Conservation (phyloP, 1,139 yeast genomes). For the Kluyveromyces sp. region DNA sequence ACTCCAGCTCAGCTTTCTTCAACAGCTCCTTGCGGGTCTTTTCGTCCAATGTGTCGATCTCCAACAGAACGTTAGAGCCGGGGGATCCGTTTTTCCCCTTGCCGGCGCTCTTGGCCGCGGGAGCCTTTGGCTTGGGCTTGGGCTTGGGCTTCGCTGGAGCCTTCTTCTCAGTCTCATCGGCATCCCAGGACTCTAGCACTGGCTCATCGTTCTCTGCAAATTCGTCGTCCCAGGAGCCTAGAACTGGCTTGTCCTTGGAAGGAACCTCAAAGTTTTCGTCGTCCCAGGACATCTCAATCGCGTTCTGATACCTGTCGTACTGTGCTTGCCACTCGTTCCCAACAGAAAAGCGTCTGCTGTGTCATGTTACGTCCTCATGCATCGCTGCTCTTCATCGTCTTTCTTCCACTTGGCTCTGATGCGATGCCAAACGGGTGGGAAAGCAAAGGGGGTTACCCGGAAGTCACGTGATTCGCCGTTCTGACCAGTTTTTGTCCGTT, state of each 20-base stretch:
- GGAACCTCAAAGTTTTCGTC: constrained; percentile 87
- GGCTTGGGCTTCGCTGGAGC: constrained; percentile 34
- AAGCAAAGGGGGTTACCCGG: background rate
- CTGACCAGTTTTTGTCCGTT: too few relatives aligned
- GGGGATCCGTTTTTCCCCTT: constrained; percentile 17
- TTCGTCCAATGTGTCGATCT: constrained; percentile 59
- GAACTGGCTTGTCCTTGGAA: constrained; percentile 41
- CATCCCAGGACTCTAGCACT: constrained; percentile 84
- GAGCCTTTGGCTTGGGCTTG: constrained; percentile 38
- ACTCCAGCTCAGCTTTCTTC: constrained; percentile 69
- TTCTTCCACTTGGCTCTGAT: too few relatives aligned
- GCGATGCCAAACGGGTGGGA: too few relatives aligned
- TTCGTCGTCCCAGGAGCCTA: constrained; percentile 81
- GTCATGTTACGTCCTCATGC: too few relatives aligned
- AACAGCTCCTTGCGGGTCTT: constrained; percentile 64
- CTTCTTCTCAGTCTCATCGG: constrained; percentile 45
- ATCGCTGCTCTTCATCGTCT: too few relatives aligned
- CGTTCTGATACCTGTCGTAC: background rate
- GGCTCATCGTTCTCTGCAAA: constrained; percentile 48
- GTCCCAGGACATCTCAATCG: constrained; percentile 49
- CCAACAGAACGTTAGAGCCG: constrained; percentile 33
- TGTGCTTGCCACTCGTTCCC: too few relatives aligned
- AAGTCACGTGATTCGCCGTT: background rate
- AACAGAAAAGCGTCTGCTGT: too few relatives aligned
- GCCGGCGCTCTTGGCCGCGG: constrained; percentile 18